Base-by-base conservation (phyloP, 305 asterid genomes). In the Fraxinus floribunda region DNA sequence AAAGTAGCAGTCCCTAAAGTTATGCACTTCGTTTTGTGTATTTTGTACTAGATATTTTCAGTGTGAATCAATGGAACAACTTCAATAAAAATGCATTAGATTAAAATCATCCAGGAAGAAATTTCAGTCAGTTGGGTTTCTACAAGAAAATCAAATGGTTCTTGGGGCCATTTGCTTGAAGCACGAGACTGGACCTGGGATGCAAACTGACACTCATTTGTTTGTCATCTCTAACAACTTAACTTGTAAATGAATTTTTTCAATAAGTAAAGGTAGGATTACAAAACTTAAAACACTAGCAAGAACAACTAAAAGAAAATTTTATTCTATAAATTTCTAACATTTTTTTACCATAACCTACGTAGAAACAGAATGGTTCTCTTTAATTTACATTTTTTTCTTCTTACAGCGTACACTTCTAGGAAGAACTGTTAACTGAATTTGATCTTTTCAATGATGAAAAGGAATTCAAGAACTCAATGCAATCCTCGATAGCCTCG, bases 401-500 rank as follows among this genome's bases (percentile, higher is more conserved):
- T 75, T 44, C 34, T 2, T 18, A 38, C 78, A 6, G 22, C 70
- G 22, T 72, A 32, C 7, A 29, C 44, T 39, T 36, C 62, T 46
- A 75, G 78, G 62, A 20, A 6, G 49, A 10, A 76, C 64, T 22
- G 0, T 4, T 38, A 4, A 79, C 79, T 7, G 83, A 85, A 81
- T 81, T 81, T 72, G 85, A 85, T 85, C 87, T 81, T 72, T 64
- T 64, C 15, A 81, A 81, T 13, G 87, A 73, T 60, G 87, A 78
- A 32, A 83, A 81, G 0, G 77, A 60, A 24, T 85, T 85, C 76
- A 85, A 77, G 83, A 85, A 85, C 74, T 85, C 71, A 5, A 85
- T 85, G 52, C 87, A 85, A 57, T 84, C 87, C 64, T 81, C 70
- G 7, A 85, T 71, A 10, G 87, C 87, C 77, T 85, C 87, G 2